phyloP scores from a whole-genome alignment of 108 stramenopile genomes.

The Epithemia pelagica region DNA sequence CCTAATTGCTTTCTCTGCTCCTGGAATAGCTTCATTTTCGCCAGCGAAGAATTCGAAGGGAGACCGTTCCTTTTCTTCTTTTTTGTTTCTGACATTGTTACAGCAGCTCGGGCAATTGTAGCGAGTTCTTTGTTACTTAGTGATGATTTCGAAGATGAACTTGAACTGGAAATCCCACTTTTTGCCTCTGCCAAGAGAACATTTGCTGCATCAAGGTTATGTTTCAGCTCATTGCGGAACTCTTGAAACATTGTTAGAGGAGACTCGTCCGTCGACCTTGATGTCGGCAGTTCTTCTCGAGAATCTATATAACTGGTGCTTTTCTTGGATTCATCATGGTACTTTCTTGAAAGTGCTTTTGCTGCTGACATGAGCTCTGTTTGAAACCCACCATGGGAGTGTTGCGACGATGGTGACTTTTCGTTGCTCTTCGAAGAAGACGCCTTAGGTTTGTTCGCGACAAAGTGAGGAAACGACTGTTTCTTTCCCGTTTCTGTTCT shows the following conservation, averaged over 20 bases:
- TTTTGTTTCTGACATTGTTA: background rate
- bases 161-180: background rate
- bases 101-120: background rate
- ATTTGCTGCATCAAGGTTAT: background rate
- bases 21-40: background rate
- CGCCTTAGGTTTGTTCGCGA: background rate
- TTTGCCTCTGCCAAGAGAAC: background rate
- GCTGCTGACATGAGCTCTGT: background rate
- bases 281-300: no score
- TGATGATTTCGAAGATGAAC: background rate
- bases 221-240: background rate
- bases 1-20: background rate
- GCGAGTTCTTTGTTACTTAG: background rate
- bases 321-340: background rate
- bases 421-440: background rate
- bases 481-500: background rate
- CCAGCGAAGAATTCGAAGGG: background rate
- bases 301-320: background rate
- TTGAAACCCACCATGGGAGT: background rate
- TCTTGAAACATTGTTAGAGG: background rate
- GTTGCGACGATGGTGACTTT: background rate
- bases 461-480: background rate
- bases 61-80: no score
- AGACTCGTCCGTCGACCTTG: no score
- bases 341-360: background rate